Percentiles rank a stretch among this genome's conserved stretches.
phyloP scores from a whole-genome alignment of 2,329 filamentous ascomycete species.

The Venturia asperata region DNA sequence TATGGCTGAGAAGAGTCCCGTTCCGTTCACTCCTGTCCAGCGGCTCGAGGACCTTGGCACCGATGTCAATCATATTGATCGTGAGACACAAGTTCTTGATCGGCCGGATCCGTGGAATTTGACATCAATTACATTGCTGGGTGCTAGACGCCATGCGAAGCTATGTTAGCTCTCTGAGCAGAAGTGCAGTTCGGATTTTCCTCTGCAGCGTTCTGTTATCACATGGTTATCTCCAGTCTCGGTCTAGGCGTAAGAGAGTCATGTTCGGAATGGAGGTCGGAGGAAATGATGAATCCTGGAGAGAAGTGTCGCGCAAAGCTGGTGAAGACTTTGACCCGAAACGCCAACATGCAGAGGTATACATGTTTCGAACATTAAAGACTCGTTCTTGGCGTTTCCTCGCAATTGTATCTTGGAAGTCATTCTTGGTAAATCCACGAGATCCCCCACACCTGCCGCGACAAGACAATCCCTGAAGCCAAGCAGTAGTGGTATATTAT shows the following conservation, averaged over 20 bases:
- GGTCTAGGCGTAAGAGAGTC: background rate
- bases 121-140: background rate
- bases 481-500: background rate
- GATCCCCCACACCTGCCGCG: background rate
- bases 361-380: background rate
- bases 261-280: background rate
- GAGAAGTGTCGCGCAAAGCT: background rate
- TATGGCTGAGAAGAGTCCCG: background rate
- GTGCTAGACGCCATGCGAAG: background rate
- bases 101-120: background rate
- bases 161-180: background rate
- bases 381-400: background rate
- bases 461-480: background rate
- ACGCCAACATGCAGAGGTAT: background rate
- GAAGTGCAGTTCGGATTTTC: background rate
- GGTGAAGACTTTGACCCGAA: background rate
- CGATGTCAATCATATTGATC: background rate
- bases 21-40: background rate
- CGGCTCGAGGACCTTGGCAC: background rate
- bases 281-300: background rate
- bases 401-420: background rate
- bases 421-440: background rate
- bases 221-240: background rate
- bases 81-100: background rate
- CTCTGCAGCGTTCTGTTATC: background rate